phyloP scores from a whole-genome alignment of 1,139 yeast species.

The Lodderomyces margitis region DNA sequence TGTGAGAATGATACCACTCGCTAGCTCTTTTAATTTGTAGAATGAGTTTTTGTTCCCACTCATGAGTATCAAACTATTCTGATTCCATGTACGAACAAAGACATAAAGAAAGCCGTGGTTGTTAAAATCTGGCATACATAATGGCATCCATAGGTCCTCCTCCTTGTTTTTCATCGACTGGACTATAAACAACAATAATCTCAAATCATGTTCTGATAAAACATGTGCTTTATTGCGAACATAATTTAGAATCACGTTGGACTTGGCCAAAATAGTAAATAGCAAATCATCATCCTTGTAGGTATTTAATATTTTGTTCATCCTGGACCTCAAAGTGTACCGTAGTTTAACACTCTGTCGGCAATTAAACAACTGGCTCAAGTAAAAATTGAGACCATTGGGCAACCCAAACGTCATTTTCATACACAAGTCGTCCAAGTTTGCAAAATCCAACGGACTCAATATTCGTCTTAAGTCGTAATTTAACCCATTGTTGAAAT shows the following conservation, averaged over 20 bases:
- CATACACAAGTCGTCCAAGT: constrained; percentile 60
- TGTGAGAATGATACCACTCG: constrained; percentile 50
- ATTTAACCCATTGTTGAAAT: constrained; percentile 70
- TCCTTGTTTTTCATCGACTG: constrained; percentile 22
- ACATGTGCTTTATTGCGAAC: constrained; percentile 37
- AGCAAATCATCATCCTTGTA: constrained; percentile 26
- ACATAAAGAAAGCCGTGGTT: constrained; percentile 83
- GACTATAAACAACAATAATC: constrained; percentile 29
- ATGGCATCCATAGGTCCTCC: constrained; percentile 90
- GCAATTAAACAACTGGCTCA: constrained; percentile 29
- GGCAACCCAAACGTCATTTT: constrained; percentile 42
- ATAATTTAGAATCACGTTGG: constrained; percentile 27
- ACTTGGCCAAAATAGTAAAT: constrained; percentile 29
- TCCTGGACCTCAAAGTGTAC: constrained; percentile 32
- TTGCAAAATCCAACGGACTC: constrained; percentile 65
- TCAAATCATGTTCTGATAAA: constrained; percentile 32
- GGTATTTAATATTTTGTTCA: constrained; percentile 17
- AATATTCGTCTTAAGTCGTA: constrained; percentile 78
- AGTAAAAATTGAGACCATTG: constrained; percentile 24
- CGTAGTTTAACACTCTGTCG: constrained; percentile 33
- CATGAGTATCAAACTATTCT: constrained; percentile 63
- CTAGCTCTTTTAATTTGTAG: constrained; percentile 64
- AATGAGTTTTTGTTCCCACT: constrained; percentile 85
- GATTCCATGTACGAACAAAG: constrained; percentile 61
- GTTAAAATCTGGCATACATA: constrained; percentile 89